Evolutionary conservation across 2,329 filamentous ascomycete species (phyloP).

Genomic region (Colletotrichum sp.): DNA sequence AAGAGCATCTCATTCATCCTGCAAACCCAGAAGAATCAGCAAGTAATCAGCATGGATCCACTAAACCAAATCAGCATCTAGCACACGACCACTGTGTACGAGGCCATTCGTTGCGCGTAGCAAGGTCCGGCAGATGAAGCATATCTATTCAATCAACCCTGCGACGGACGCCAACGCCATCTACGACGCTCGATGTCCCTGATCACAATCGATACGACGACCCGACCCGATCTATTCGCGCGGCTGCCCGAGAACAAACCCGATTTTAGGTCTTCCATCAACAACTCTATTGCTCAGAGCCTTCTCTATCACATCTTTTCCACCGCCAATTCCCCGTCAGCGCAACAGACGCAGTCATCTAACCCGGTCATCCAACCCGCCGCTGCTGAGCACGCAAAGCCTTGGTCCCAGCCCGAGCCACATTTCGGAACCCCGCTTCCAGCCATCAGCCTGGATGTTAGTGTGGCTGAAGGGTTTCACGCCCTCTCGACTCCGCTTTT

Average conservation of each 20-base stretch:
- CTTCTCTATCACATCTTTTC: not conserved
- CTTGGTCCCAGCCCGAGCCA: too few relatives aligned
- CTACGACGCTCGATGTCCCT: too few relatives aligned
- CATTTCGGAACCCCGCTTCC: too few relatives aligned
- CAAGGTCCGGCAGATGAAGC: not conserved
- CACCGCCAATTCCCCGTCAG: not conserved
- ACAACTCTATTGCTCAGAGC: not conserved
- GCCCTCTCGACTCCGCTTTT: too few relatives aligned
- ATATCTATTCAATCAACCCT: not conserved
- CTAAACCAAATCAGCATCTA: not conserved
- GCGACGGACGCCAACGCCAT: not conserved
- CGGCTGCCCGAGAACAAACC: not conserved
- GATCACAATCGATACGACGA: not conserved
- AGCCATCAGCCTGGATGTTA: too few relatives aligned
- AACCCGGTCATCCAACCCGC: too few relatives aligned
- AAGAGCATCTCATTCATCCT: too few relatives aligned
- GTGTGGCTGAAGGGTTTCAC: too few relatives aligned
- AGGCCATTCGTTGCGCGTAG: not conserved
- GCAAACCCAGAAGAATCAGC: not conserved
- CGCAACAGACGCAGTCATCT: not conserved
- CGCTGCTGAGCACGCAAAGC: too few relatives aligned
- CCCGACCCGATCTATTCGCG: not conserved
- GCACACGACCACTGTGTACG: not conserved
- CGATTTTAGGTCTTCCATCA: not conserved
- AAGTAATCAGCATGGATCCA: not conserved